Conservation (phyloP, 306 rosid genomes). For the Rosa lucieae region DNA sequence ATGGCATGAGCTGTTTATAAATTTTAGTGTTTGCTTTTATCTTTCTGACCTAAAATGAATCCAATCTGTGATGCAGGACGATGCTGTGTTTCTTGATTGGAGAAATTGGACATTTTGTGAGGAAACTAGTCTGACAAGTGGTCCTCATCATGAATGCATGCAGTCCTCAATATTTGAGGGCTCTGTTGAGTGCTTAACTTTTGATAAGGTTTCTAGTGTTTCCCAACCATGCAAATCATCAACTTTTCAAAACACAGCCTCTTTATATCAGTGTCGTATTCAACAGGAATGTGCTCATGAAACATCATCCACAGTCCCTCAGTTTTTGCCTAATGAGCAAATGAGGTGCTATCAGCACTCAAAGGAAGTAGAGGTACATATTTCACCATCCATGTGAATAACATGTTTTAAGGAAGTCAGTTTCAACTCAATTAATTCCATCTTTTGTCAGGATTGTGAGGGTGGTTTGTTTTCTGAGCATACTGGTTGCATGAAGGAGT, state of each 20-base stretch:
- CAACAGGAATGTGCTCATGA: conserved; percentile 34
- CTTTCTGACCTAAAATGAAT: conserved; percentile 20
- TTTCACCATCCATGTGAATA: conserved; percentile 19
- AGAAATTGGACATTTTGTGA: conserved; percentile 61
- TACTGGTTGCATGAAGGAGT: conserved; percentile 25
- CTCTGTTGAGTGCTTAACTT: conserved; percentile 56
- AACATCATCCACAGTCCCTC: conserved; percentile 29
- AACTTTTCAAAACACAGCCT: conserved; percentile 24
- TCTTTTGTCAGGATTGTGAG: conserved; percentile 43
- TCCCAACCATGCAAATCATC: conserved; percentile 26
- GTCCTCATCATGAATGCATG: conserved; percentile 29
- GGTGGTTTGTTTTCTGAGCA: conserved; percentile 27
- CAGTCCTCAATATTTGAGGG: conserved; percentile 40
- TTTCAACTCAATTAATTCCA: not conserved
- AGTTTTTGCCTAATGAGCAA: conserved; percentile 29
- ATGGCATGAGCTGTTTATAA: not conserved
- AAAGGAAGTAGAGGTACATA: conserved; percentile 44
- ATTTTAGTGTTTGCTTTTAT: not conserved
- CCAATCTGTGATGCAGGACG: conserved; percentile 55
- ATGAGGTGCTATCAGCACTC: conserved; percentile 13
- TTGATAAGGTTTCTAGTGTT: conserved; percentile 44
- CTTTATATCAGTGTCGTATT: conserved; percentile 36
- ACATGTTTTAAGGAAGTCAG: not conserved
- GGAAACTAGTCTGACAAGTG: conserved; percentile 17
- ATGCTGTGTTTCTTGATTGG: conserved; percentile 51